Evolutionary conservation across 768 basidiomycete genomes (phyloP).

Genomic region (Kwoniella pini): DNA sequence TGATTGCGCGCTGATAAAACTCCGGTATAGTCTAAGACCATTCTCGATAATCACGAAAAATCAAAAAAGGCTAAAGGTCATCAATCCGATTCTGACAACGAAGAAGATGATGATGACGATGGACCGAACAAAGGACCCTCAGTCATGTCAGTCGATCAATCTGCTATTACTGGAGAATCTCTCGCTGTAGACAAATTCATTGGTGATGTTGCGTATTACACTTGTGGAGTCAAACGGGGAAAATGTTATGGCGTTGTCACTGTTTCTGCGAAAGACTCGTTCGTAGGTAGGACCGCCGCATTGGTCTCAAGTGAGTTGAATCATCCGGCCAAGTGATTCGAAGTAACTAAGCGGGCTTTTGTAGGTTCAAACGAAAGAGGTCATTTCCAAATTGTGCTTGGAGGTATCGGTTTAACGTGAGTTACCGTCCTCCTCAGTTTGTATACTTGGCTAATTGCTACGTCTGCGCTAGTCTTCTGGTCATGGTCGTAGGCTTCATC

Average conservation of each 20-base stretch:
- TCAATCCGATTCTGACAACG: conserved; percentile 32
- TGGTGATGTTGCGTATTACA: conserved; percentile 58
- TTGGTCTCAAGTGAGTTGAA: conserved; percentile 55
- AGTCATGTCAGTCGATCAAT: conserved; percentile 58
- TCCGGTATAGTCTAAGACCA: conserved; percentile 44
- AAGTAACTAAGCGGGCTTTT: not conserved
- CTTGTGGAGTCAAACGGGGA: conserved; percentile 51
- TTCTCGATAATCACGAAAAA: conserved; percentile 44
- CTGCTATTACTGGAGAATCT: conserved; percentile 60
- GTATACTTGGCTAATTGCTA: not conserved
- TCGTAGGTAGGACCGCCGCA: conserved; percentile 59
- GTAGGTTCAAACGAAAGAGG: conserved; percentile 55
- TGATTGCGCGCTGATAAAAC: too few relatives aligned
- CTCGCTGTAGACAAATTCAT: conserved; percentile 60
- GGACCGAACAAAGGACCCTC: conserved; percentile 57
- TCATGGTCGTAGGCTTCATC: conserved; percentile 58
- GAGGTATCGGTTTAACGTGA: conserved; percentile 56
- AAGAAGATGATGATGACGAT: conserved; percentile 49
- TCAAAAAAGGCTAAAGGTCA: conserved; percentile 27
- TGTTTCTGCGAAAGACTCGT: conserved; percentile 56
- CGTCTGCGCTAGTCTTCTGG: conserved; percentile 49
- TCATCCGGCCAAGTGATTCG: not conserved
- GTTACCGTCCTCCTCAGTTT: not conserved
- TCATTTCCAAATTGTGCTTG: conserved; percentile 60
- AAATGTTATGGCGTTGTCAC: conserved; percentile 55